Conservation (phyloP, 805 yeast genomes). For the Myxozyma lipomycoides region DNA sequence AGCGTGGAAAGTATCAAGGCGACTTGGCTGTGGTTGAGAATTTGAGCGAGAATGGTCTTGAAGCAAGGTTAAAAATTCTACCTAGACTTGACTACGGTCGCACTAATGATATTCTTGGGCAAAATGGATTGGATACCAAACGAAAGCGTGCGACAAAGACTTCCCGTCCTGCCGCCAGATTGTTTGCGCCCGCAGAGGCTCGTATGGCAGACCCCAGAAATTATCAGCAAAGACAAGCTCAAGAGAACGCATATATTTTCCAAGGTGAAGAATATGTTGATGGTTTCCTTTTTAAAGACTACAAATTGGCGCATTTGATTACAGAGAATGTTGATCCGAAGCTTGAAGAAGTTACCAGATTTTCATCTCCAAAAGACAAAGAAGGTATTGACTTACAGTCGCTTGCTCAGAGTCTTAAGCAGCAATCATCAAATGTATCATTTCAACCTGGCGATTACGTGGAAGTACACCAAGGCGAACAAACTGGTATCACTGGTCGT, state of each 20-base stretch:
- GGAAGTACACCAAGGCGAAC: slow-evolving; percentile 89
- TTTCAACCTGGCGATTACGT: slow-evolving; percentile 95
- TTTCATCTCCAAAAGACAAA: slow-evolving; percentile 61
- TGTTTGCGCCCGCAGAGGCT: slow-evolving; percentile 88
- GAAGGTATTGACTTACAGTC: slow-evolving; percentile 86
- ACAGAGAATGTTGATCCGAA: slow-evolving; percentile 78
- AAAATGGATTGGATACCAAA: slow-evolving; percentile 47
- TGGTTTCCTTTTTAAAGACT: slow-evolving; percentile 83
- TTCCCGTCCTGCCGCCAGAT: slow-evolving; percentile 75
- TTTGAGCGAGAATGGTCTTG: slow-evolving; percentile 89
- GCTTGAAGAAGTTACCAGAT: slow-evolving; percentile 75
- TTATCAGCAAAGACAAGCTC: slow-evolving; percentile 45
- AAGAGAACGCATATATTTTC: slow-evolving; percentile 64
- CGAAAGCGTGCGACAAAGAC: slow-evolving; percentile 51
- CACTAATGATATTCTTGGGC: slow-evolving; percentile 28
- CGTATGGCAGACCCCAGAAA: slow-evolving; percentile 73
- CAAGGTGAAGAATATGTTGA: slow-evolving; percentile 84
- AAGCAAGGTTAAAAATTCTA: slow-evolving; percentile 86
- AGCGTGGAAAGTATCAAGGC: slow-evolving; percentile 86
- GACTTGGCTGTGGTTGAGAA: slow-evolving; percentile 92
- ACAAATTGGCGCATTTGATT: slow-evolving; percentile 74
- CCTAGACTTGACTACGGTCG: slow-evolving; percentile 92
- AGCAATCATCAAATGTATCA: slow-evolving; percentile 50
- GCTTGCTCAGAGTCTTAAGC: slow-evolving; percentile 78
- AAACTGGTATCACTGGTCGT: slow-evolving; percentile 78